A percentile compares a stretch with the other conserved stretches of the same genome.
Evolutionary conservation across 495 filamentous ascomycete genomes (phyloP).

Genomic region (Penicillium bialowiezense): DNA sequence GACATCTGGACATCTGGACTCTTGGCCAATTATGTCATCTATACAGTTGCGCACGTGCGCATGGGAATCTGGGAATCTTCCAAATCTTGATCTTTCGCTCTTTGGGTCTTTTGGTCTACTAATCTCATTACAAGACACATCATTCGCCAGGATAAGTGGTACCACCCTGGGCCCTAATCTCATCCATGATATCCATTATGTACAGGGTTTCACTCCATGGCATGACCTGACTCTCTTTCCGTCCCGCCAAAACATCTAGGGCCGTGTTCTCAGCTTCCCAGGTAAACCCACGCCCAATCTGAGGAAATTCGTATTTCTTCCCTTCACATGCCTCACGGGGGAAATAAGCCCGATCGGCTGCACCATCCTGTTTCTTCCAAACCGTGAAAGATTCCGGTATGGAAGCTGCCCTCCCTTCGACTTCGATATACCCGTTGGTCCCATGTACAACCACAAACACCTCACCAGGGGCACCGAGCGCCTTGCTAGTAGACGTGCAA

Average conservation of each 20-base stretch:
- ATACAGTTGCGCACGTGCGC: no score
- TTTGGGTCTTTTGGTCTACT: no score
- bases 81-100: no score
- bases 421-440: slow-evolving; percentile 16
- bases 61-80: no score
- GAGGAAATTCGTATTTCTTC: slow-evolving; percentile 11
- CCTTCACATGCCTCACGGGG: background rate
- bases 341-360: background rate
- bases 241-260: slow-evolving; percentile 17
- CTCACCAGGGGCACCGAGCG: slow-evolving; percentile 1
- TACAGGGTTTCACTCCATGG: slow-evolving; percentile 18
- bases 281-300: slow-evolving; percentile 13
- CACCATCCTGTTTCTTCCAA: slow-evolving; percentile 1
- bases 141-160: slow-evolving; percentile 13
- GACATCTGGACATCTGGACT: no score
- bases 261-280: slow-evolving; percentile 21
- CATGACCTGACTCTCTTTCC: slow-evolving; percentile 17
- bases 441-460: slow-evolving; percentile 18
- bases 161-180: slow-evolving; percentile 19
- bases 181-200: slow-evolving; percentile 27
- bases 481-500: slow-evolving; percentile 15
- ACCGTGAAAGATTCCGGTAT: slow-evolving; percentile 22
- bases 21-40: no score
- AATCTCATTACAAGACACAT: background rate
- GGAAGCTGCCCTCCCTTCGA: slow-evolving; percentile 18